These are phyloP conservation scores for Yarrowia bubula DNA, from an alignment of 805 yeast genomes.

Conservation along the genomic window DNA sequence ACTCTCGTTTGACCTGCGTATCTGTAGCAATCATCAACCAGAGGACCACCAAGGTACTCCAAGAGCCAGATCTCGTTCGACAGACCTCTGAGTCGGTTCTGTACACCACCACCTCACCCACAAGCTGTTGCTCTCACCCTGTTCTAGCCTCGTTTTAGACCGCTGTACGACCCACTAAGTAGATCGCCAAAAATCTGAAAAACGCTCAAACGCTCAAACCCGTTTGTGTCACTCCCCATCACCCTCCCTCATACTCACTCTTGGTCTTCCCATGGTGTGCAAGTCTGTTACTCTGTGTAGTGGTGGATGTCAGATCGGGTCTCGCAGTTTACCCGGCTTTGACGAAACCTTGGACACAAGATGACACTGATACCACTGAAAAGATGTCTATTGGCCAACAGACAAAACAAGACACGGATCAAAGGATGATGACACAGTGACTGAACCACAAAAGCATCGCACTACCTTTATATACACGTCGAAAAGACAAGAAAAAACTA, in stretches of 20 bases:
- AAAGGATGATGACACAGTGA: neutral
- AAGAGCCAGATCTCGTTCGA: too few species aligned
- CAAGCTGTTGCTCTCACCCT: too few species aligned
- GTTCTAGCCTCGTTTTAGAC: too few species aligned
- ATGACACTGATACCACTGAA: neutral
- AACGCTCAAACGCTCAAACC: neutral
- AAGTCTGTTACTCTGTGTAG: neutral
- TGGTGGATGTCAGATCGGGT: conserved; percentile 7
- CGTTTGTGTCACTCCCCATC: too few species aligned
- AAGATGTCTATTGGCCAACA: neutral
- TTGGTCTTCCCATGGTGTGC: conserved; percentile 44
- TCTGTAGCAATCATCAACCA: too few species aligned
- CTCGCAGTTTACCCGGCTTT: conserved; percentile 12
- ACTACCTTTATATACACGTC: neutral
- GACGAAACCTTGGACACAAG: neutral
- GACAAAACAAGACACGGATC: neutral
- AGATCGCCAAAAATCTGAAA: too few species aligned
- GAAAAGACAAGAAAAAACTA: too few species aligned
- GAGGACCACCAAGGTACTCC: too few species aligned
- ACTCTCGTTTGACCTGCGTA: too few species aligned
- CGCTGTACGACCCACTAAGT: too few species aligned
- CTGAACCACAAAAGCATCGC: neutral
- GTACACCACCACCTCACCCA: too few species aligned
- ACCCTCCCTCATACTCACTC: conserved; percentile 39
- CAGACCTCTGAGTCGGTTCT: too few species aligned